Percentiles rank a stretch among this genome's conserved stretches.
Conservation (phyloP, 2,329 filamentous ascomycete genomes). For the Stachybotrys chlorohalonatus region DNA sequence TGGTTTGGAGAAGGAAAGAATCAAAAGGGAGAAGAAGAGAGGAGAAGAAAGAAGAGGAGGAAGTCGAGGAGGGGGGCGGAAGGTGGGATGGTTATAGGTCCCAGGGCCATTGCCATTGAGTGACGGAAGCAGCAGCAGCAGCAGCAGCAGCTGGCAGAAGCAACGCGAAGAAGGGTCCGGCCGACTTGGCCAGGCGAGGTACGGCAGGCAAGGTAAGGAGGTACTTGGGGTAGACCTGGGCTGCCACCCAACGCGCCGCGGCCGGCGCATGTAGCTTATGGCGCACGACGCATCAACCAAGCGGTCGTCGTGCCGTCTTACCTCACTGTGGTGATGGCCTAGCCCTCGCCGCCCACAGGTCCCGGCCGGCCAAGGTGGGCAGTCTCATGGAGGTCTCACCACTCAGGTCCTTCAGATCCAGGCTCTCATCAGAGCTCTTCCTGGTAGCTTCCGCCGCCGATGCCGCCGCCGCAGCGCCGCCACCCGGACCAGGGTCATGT, state of each 20-base stretch:
- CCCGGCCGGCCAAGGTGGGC: background rate
- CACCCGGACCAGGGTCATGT: background rate
- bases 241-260: background rate
- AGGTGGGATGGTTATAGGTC: background rate
- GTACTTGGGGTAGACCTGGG: background rate
- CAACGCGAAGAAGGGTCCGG: background rate
- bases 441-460: background rate
- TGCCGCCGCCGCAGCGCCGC: no score
- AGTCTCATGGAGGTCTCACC: background rate
- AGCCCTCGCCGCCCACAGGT: background rate
- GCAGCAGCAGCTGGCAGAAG: background rate
- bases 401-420: background rate
- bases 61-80: conserved; percentile 1
- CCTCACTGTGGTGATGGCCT: background rate
- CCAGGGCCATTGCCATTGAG: background rate
- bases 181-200: background rate
- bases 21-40: conserved; percentile 1
- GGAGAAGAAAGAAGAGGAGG: conserved; percentile 2
- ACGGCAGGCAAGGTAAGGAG: background rate
- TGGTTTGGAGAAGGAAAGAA: background rate
- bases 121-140: background rate
- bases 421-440: background rate
- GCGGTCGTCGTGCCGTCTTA: background rate
- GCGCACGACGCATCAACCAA: background rate
- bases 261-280: background rate